phyloP scores from a whole-genome alignment of 2,329 filamentous ascomycete genomes.

The Colletotrichum gigasporum region DNA sequence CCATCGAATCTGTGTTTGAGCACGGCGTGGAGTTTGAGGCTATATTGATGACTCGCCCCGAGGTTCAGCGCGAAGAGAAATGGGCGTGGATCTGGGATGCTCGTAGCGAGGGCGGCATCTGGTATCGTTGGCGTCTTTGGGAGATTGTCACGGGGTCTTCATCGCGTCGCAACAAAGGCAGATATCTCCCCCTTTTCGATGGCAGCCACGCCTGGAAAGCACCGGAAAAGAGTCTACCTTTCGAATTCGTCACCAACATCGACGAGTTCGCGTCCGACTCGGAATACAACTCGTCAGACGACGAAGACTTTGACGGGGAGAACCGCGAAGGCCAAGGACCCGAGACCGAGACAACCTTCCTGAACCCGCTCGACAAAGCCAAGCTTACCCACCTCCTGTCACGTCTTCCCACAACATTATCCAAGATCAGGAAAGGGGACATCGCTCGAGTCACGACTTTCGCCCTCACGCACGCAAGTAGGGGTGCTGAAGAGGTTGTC shows the following conservation, averaged over 20 bases:
- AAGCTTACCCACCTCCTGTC: constrained; percentile 87
- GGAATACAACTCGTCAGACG: constrained; percentile 88
- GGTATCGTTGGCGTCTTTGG: constrained; percentile 94
- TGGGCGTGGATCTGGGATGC: constrained; percentile 97
- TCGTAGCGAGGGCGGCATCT: constrained; percentile 80
- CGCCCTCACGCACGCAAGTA: constrained; percentile 85
- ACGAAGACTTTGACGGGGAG: constrained; percentile 76
- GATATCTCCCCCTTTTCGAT: constrained; percentile 77
- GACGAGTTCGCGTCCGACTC: constrained; percentile 85
- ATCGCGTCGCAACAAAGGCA: constrained; percentile 54
- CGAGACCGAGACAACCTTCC: constrained; percentile 68
- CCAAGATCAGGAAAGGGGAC: constrained; percentile 82
- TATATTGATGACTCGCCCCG: constrained; percentile 84
- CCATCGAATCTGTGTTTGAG: constrained; percentile 80
- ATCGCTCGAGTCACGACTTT: constrained; percentile 88
- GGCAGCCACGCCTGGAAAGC: constrained; percentile 80
- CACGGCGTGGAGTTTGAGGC: constrained; percentile 92
- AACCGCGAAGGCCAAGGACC: constrained; percentile 55
- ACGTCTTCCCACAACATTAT: constrained; percentile 79
- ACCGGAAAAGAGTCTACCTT: constrained; percentile 77
- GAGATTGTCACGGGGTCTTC: constrained; percentile 78
- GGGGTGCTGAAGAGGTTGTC: constrained; percentile 91
- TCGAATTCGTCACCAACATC: constrained; percentile 80
- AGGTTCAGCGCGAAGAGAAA: constrained; percentile 86
- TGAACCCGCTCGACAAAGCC: constrained; percentile 85